A percentile compares a stretch with the other conserved stretches of the same genome.
Evolutionary conservation across 331 rosid genomes (phyloP).

Genomic region (Arachis monticola): DNA sequence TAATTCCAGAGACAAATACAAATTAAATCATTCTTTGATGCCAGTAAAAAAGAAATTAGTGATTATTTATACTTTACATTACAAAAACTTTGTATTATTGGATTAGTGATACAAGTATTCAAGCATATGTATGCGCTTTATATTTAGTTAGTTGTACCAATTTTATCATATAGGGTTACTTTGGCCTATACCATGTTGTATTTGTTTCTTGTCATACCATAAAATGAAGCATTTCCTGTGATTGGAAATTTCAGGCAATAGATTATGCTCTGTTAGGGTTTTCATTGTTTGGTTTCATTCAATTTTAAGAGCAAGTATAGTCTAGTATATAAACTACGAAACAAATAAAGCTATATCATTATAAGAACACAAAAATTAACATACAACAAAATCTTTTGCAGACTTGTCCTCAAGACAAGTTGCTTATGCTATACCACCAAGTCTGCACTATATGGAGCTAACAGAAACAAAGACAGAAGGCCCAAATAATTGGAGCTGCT

Average conservation of each 20-base stretch:
- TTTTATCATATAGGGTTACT: constrained; percentile 13
- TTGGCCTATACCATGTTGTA: constrained; percentile 33
- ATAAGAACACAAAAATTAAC: constrained; percentile 36
- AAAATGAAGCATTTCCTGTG: constrained; percentile 14
- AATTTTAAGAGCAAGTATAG: no score
- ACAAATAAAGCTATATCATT: no score
- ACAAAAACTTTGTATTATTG: neutral
- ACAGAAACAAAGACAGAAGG: constrained; percentile 47
- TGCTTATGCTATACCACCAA: constrained; percentile 45
- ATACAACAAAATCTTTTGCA: constrained; percentile 46
- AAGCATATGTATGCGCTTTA: constrained; percentile 8
- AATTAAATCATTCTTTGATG: constrained; percentile 26
- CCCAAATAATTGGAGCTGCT: constrained; percentile 44
- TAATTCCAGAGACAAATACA: constrained; percentile 24
- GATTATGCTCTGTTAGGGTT: no score
- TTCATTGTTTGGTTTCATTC: no score
- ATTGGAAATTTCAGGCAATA: neutral
- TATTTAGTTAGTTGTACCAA: constrained; percentile 9
- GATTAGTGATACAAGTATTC: neutral
- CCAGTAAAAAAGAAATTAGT: neutral
- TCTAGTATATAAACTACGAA: no score
- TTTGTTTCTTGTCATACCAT: constrained; percentile 9
- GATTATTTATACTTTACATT: neutral
- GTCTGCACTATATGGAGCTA: constrained; percentile 48
- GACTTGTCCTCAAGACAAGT: constrained; percentile 47